Conservation (phyloP, 2,329 filamentous ascomycete genomes). For the Mycosphaerella sp. region DNA sequence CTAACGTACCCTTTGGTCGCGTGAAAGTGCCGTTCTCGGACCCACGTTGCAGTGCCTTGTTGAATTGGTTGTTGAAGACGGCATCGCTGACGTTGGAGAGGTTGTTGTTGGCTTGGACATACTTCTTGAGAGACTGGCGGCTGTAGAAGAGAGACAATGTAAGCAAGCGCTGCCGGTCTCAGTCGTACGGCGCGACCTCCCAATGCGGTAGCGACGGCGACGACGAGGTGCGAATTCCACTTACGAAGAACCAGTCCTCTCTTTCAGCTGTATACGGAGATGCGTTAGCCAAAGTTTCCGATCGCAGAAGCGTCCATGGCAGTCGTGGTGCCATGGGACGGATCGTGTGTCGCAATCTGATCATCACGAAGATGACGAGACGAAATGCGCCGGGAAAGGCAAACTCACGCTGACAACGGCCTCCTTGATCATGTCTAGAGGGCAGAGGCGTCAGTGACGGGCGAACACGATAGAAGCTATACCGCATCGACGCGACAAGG, state of each 20-base stretch:
- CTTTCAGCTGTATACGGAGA: slow-evolving; percentile 55
- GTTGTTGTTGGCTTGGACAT: slow-evolving; percentile 65
- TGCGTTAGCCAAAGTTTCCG: slow-evolving; percentile 43
- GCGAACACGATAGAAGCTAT: slow-evolving; percentile 21
- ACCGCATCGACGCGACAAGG: slow-evolving; percentile 16
- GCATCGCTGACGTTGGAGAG: slow-evolving; percentile 48
- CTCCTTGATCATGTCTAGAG: slow-evolving; percentile 65
- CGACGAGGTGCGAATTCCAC: slow-evolving; percentile 34
- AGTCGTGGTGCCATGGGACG: slow-evolving; percentile 11
- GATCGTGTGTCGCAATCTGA: slow-evolving; percentile 24
- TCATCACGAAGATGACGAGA: slow-evolving; percentile 10
- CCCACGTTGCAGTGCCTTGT: slow-evolving; percentile 73
- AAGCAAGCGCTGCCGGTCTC: slow-evolving; percentile 21
- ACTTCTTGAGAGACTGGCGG: slow-evolving; percentile 69
- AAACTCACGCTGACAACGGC: slow-evolving; percentile 63
- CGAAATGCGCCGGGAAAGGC: slow-evolving; percentile 44
- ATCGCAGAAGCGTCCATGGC: slow-evolving; percentile 4
- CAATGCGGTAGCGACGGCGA: slow-evolving; percentile 20
- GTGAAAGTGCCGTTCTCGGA: slow-evolving; percentile 82
- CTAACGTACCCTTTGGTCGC: slow-evolving; percentile 76
- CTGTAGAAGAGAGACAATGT: slow-evolving; percentile 37
- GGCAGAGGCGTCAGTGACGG: slow-evolving; percentile 48
- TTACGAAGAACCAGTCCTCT: slow-evolving; percentile 64
- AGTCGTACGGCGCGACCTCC: slow-evolving; percentile 13
- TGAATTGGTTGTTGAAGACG: slow-evolving; percentile 69